A percentile compares a stretch with the other conserved stretches of the same genome.
Conservation (phyloP, 2,329 filamentous ascomycete species). For the Talaromyces islandicus region DNA sequence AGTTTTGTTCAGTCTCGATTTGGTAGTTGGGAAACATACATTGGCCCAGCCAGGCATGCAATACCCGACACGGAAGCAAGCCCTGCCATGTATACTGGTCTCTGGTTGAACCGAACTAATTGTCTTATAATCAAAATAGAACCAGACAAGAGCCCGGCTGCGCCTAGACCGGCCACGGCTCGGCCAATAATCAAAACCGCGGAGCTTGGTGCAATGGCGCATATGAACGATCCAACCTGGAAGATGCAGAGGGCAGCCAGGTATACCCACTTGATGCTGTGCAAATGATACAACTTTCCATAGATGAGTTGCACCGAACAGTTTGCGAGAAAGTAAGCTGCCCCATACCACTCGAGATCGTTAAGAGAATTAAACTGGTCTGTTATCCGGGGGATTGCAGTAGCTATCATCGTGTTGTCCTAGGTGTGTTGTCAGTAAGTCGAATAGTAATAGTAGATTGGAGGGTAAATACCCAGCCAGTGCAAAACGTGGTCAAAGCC, state of each 20-base stretch:
- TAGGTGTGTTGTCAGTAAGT: neutral
- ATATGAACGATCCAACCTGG: slow-evolving; percentile 29
- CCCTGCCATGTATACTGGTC: slow-evolving; percentile 27
- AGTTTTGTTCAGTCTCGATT: neutral
- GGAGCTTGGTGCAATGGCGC: slow-evolving; percentile 25
- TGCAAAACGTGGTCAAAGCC: neutral
- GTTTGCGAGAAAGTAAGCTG: slow-evolving; percentile 31
- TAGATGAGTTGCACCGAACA: slow-evolving; percentile 31
- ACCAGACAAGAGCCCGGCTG: slow-evolving; percentile 24
- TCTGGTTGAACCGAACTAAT: slow-evolving; percentile 22
- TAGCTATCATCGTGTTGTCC: slow-evolving; percentile 31
- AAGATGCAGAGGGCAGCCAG: slow-evolving; percentile 29
- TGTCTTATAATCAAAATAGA: slow-evolving; percentile 22
- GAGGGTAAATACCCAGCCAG: neutral
- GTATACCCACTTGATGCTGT: slow-evolving; percentile 30
- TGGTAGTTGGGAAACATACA: slow-evolving; percentile 13
- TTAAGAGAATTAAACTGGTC: slow-evolving; percentile 35
- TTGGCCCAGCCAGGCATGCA: slow-evolving; percentile 25
- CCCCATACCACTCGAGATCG: slow-evolving; percentile 40
- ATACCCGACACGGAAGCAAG: slow-evolving; percentile 30
- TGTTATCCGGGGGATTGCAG: slow-evolving; percentile 37
- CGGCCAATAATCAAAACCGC: slow-evolving; percentile 27
- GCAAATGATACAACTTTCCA: slow-evolving; percentile 31
- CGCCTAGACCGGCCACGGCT: slow-evolving; percentile 28
- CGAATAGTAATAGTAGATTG: neutral